Evolutionary conservation across 306 rosid genomes (phyloP).

Genomic region (Dalbergia oliveri): DNA sequence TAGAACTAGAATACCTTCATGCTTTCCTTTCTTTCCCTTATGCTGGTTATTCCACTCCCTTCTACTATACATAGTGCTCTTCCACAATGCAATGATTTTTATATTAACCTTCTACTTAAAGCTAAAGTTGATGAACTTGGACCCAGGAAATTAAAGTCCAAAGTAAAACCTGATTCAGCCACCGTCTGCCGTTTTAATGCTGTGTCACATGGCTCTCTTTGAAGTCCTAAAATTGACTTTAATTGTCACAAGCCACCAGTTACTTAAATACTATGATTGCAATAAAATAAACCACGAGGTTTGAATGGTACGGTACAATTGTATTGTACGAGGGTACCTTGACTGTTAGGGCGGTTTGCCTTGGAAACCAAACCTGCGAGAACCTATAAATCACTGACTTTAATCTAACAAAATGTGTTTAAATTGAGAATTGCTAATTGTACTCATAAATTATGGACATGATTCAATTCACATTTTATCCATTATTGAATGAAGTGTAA

Average conservation of each 20-base stretch:
- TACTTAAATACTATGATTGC: not conserved
- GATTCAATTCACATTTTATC: too few species aligned
- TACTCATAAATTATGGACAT: too few species aligned
- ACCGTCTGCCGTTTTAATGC: conserved; percentile 26
- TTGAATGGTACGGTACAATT: conserved; percentile 55
- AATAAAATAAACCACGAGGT: conserved; percentile 40
- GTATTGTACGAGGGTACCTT: conserved; percentile 61
- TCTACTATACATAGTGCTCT: too few species aligned
- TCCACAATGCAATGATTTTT: too few species aligned
- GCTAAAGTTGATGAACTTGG: conserved; percentile 1
- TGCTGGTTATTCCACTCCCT: too few species aligned
- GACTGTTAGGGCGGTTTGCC: conserved; percentile 64
- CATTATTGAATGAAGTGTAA: too few species aligned
- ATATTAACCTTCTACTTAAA: not conserved
- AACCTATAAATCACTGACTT: conserved; percentile 17
- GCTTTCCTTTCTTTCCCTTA: too few species aligned
- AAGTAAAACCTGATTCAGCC: conserved; percentile 20
- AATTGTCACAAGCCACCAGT: not conserved
- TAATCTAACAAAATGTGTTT: conserved; percentile 12
- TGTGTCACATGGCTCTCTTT: conserved; percentile 47
- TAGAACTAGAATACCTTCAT: too few species aligned
- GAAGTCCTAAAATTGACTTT: conserved; percentile 42
- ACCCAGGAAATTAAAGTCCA: conserved; percentile 17
- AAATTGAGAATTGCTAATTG: too few species aligned
- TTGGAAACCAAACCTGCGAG: conserved; percentile 50